Evolutionary conservation across 176 grass and related monocot genomes (phyloP), one percentile per base, ranked within the genome.

Genomic region (sorghum (Sorghum bicolor)): DNA sequence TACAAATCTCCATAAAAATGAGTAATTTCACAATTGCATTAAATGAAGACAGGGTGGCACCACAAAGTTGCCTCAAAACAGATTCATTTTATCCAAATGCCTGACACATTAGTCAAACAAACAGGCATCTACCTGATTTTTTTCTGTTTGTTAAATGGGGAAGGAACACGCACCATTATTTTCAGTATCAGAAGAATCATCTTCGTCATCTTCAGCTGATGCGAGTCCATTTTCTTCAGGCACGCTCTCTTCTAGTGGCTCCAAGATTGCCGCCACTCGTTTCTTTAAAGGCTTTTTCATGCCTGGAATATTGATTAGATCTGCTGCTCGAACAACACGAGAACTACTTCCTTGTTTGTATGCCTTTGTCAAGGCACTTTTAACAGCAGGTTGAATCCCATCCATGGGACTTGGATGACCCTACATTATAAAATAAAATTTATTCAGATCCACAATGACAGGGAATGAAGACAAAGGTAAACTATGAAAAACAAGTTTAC

Each of bases 291-390:
- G 89, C 28, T 94, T 99, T 64, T 92, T 99, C 73, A 96, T 76
- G 65, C 97, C 93, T 24, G 93, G 91, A 45, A 99, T 89, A 75
- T 78, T 89, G 76, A 99, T 87, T 67, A 92, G 63, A 90, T 99
- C 97, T 86, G 97, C 97, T 78, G 91, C 75, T 70, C 93, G 76
- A 76, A 96, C 79, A 74, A 94, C 88, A 81, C 93, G 91, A 67
- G 80, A 94, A 80, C 65, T 88, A 68, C 97, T 99, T 58, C 89
- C 93, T 86, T 96, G 91, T 86, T 99, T 99, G 83, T 99, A 96
- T 72, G 97, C 93, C 70, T 86, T 96, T 40, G 97, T 99, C 75
- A 98, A 79, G 34, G 96, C 96, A 50, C 93, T 87, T 88, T 98
- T 98, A 65, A 98, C 93, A 70, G 93, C 87, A 61, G 96, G 85